Base-by-base conservation (phyloP, 129 eudicot species). In the Saussurea involucrata region DNA sequence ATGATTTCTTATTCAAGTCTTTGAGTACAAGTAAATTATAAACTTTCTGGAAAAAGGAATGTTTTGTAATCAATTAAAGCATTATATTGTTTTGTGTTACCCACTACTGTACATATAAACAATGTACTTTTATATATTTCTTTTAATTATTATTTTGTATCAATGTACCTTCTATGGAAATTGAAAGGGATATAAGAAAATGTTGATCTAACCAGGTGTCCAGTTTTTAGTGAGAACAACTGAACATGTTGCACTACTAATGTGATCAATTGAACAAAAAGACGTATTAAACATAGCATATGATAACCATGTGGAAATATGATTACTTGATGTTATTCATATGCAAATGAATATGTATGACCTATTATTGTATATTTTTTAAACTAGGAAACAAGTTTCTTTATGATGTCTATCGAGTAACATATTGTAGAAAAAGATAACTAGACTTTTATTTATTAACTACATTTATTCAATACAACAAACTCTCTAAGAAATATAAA, bases 1-100 rank as follows among this genome's bases (percentile, higher is more conserved):
- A 61, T 36, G 28, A 5, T 68, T 32, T 55, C 69, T 44, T 44
- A 67, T 68, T 33, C 3, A 69, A 69, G 58, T 24, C 24, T 69
- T 78, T 55, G 36, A 34, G 69, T 68, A 13, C 81, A 68, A 77
- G 68, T 42, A 65, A 65, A 42, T 46, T 25, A 24, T n/a, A n/a
- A n/a, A 63, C 63, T 24, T n/a, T n/a, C n/a, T 63, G 18, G 31
- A 40, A 28, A 40, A 66, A 11, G 11, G 24, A 46, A 63, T 75
- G 63, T 24, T 27, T 17, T 64, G 44, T 63, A 37, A 40, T 42
- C 29, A n/a, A 25, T 36, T 18, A 63, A 75, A 70, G 46, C 17
- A 24, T 63, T 8, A 20, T 37, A 75, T 75, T 8, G 63, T 8
- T 63, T 31, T 73, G 24, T 75, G 79, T 63, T 21, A 36, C 34